Conservation (phyloP, 441 rosid genomes). For the Eruca vesicaria region DNA sequence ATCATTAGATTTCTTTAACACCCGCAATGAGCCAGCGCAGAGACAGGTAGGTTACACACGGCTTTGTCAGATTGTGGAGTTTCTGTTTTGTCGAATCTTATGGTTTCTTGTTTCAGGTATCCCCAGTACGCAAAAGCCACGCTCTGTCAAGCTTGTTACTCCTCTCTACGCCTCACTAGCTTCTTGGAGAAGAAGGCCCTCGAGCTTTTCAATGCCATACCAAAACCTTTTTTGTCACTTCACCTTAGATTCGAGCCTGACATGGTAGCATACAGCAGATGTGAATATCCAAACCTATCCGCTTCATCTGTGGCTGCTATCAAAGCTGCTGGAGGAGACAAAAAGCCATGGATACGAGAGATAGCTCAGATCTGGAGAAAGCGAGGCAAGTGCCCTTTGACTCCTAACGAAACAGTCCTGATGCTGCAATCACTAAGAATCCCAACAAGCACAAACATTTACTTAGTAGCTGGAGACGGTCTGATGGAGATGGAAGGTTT, state of each 20-base stretch:
- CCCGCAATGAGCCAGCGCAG: slow-evolving; percentile 90
- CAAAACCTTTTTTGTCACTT: slow-evolving; percentile 79
- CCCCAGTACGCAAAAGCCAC: slow-evolving; percentile 72
- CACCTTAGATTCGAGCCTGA: slow-evolving; percentile 90
- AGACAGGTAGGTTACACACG: slow-evolving; percentile 71
- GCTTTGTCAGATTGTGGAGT: not conserved
- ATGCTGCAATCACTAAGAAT: slow-evolving; percentile 61
- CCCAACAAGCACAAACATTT: slow-evolving; percentile 61
- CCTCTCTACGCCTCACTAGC: slow-evolving; percentile 54
- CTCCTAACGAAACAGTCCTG: slow-evolving; percentile 77
- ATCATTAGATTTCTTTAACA: no score
- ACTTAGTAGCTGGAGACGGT: slow-evolving; percentile 78
- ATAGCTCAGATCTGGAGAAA: slow-evolving; percentile 68
- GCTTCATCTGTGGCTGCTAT: slow-evolving; percentile 53
- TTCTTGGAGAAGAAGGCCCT: slow-evolving; percentile 65
- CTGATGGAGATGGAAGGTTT: no score
- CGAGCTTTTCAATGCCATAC: slow-evolving; percentile 69
- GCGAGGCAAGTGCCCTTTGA: slow-evolving; percentile 81
- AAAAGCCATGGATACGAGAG: slow-evolving; percentile 77
- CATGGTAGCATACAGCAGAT: slow-evolving; percentile 91
- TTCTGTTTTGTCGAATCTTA: not conserved
- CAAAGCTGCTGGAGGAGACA: slow-evolving; percentile 57
- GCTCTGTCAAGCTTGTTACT: slow-evolving; percentile 79
- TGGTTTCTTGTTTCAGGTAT: slow-evolving; percentile 43
- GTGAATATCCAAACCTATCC: slow-evolving; percentile 68